Base-by-base conservation (phyloP, 163 green algal genomes). In the Scenedesmus sp. region DNA sequence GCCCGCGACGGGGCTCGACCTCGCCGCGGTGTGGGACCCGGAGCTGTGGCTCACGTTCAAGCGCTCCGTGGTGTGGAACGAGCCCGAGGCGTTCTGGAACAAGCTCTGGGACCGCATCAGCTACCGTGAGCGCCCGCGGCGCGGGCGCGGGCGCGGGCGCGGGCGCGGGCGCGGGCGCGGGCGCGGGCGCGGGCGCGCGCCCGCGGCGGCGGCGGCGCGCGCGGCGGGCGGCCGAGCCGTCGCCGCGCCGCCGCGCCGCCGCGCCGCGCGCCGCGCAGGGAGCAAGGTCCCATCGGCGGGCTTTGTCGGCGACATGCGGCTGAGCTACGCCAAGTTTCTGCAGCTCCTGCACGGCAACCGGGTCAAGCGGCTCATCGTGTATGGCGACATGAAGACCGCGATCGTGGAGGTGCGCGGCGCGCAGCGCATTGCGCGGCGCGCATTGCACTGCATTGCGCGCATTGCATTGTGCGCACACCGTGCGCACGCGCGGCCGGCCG, bases 241-340 rank as follows among this genome's bases (percentile, higher is more conserved):
- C n/a, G n/a, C n/a, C n/a, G n/a, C n/a, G n/a, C n/a, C n/a, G n/a
- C n/a, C n/a, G n/a, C n/a, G n/a, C n/a, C n/a, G n/a, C n/a, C n/a
- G n/a, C n/a, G n/a, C n/a, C n/a, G n/a, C n/a, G n/a, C n/a, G n/a
- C n/a, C n/a, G n/a, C 24, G 42, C 83, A 90, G 83, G 72, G 75
- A 65, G 60, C 44, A 62, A 86, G 50, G 82, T 91, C 39, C 87
- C 87, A 5, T 60, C 83, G 56, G 85, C 83, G 17, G 85, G 85
- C n/a, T 63, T 88, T 18, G 84, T 89, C 28, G 87, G 87, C 4
- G 84, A 90, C 74, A 89, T 90, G 82, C 86, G 86, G 33, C 87
- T 93, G 66, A 88, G 77, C 67, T 93, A 92, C 54, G 83, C 83
- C 66, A 89, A 91, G 80, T 90, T 93, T 67, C 87, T 93, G 75